Evolutionary conservation across 2,329 filamentous ascomycete species (phyloP).

Genomic region (Canariomyces notabilis): DNA sequence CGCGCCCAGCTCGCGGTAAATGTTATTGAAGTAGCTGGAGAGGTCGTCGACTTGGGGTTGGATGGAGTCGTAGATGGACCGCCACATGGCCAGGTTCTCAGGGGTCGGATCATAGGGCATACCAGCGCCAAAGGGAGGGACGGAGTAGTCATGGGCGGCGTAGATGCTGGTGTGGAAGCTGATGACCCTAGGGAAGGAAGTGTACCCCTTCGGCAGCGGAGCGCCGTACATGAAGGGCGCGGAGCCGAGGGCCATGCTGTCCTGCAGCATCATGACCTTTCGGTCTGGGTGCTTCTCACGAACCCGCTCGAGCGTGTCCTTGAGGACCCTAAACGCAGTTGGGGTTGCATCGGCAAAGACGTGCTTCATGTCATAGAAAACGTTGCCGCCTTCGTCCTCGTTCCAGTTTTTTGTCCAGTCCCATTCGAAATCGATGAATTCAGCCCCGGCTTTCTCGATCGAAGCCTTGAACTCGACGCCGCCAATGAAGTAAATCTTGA

Average conservation of each 20-base stretch:
- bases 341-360: slow-evolving; percentile 33
- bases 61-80: slow-evolving; percentile 7
- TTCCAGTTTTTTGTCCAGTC: neutral
- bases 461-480: slow-evolving; percentile 32
- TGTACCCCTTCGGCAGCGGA: slow-evolving; percentile 35
- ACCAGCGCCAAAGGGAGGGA: slow-evolving; percentile 35
- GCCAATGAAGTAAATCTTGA: slow-evolving; percentile 38
- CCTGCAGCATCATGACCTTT: slow-evolving; percentile 40
- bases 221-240: slow-evolving; percentile 36
- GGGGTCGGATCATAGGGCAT: slow-evolving; percentile 25
- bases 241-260: slow-evolving; percentile 35
- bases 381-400: slow-evolving; percentile 23
- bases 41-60: neutral
- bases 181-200: slow-evolving; percentile 33
- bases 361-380: slow-evolving; percentile 31
- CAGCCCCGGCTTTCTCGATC: slow-evolving; percentile 35
- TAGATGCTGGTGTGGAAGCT: slow-evolving; percentile 37
- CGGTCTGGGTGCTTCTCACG: slow-evolving; percentile 30
- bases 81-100: slow-evolving; percentile 15
- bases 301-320: slow-evolving; percentile 30
- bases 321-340: slow-evolving; percentile 8
- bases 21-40: slow-evolving; percentile 6
- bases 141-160: slow-evolving; percentile 33
- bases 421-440: slow-evolving; percentile 28
- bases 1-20: slow-evolving; percentile 28